Evolutionary conservation across 1,139 yeast species (phyloP).

Genomic region (Lodderomyces metapsilosis): DNA sequence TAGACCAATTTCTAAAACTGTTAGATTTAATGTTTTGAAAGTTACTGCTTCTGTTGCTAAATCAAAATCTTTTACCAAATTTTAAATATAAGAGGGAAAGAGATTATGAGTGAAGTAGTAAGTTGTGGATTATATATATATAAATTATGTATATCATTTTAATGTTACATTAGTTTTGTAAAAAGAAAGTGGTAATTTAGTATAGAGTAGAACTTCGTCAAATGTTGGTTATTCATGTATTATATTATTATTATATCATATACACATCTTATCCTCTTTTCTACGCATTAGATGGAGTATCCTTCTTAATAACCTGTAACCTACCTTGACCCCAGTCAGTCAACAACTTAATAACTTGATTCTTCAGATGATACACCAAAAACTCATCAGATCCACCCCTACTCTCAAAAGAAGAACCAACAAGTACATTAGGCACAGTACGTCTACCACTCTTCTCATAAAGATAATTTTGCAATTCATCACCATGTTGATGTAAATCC

Average conservation of each 20-base stretch:
- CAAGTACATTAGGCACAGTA: slow-evolving; percentile 72
- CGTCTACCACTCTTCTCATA: slow-evolving; percentile 56
- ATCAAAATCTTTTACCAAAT: slow-evolving; percentile 94
- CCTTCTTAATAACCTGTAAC: slow-evolving; percentile 51
- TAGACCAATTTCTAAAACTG: slow-evolving; percentile 99
- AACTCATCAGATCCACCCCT: slow-evolving; percentile 85
- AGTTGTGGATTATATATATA: too few species aligned
- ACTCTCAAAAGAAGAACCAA: slow-evolving; percentile 53
- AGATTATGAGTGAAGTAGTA: background rate
- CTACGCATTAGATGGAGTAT: slow-evolving; percentile 53
- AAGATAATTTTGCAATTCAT: slow-evolving; percentile 58
- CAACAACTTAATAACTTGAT: slow-evolving; percentile 48
- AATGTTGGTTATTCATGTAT: too few species aligned
- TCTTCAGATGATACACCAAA: slow-evolving; percentile 55
- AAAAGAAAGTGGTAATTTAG: background rate
- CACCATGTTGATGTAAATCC: slow-evolving; percentile 72
- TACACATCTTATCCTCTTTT: too few species aligned
- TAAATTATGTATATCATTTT: slow-evolving; percentile 13
- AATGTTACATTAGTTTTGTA: slow-evolving; percentile 25
- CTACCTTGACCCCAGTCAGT: slow-evolving; percentile 63
- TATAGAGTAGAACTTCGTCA: too few species aligned
- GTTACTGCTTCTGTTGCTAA: slow-evolving; percentile 88
- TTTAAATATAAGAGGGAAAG: slow-evolving; percentile 46
- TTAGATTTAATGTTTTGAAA: slow-evolving; percentile 98
- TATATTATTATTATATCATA: too few species aligned